phyloP scores from a whole-genome alignment of 306 rosid species.

The Betula pendula region DNA sequence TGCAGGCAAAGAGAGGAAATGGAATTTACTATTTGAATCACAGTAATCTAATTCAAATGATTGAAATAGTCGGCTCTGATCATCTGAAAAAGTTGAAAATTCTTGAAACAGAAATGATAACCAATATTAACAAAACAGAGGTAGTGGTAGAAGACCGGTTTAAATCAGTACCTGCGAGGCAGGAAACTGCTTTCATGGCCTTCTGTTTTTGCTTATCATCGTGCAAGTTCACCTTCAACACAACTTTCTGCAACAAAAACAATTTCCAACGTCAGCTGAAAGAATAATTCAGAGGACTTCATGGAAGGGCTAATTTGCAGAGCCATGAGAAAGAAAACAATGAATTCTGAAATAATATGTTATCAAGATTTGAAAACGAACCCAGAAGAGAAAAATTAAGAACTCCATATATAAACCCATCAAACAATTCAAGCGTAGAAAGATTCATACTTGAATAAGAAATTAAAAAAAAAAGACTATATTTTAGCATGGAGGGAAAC shows the following conservation, averaged over 20 bases:
- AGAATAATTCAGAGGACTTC: background rate
- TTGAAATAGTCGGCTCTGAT: background rate
- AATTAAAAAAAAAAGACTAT: slow-evolving; percentile 14
- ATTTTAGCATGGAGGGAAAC: slow-evolving; percentile 23
- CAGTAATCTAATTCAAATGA: background rate
- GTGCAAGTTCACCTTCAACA: slow-evolving; percentile 69
- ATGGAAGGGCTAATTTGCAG: background rate
- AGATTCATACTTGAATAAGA: slow-evolving; percentile 13
- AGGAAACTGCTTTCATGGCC: slow-evolving; percentile 69
- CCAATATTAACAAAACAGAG: background rate
- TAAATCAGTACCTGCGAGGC: slow-evolving; percentile 47
- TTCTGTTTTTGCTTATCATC: slow-evolving; percentile 72
- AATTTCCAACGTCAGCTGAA: background rate
- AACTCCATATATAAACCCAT: background rate
- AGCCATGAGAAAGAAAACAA: background rate
- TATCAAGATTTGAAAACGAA: background rate
- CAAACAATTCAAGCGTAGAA: slow-evolving; percentile 23
- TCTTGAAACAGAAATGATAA: background rate
- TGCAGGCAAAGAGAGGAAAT: background rate
- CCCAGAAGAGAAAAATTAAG: background rate
- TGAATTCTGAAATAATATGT: background rate
- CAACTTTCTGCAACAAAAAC: slow-evolving; percentile 58
- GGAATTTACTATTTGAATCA: background rate
- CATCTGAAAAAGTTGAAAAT: background rate
- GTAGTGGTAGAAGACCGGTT: too few species aligned